Evolutionary conservation across 768 basidiomycete genomes (phyloP).

Genomic region (Lentinula sp.): DNA sequence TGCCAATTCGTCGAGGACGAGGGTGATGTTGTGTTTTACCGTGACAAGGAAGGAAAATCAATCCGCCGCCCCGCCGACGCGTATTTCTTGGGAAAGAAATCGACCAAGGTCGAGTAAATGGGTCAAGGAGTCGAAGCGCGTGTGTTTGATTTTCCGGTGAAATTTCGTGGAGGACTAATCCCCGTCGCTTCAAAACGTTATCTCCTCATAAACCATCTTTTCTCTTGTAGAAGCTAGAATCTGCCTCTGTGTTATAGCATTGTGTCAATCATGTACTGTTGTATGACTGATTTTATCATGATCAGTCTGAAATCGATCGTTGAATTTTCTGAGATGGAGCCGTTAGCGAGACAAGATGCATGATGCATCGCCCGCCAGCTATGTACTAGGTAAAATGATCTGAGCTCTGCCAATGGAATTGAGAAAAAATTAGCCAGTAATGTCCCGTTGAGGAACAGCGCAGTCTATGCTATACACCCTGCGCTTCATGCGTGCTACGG

Average conservation of each 20-base stretch:
- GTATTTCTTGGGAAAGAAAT: slow-evolving; percentile 7
- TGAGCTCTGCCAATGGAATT: too few species aligned
- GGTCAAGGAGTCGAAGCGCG: not conserved
- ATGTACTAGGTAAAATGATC: too few species aligned
- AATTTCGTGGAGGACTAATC: too few species aligned
- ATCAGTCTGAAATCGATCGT: not conserved
- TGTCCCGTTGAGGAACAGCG: too few species aligned
- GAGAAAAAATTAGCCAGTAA: too few species aligned
- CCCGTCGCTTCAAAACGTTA: not conserved
- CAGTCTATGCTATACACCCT: too few species aligned
- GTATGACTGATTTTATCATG: not conserved
- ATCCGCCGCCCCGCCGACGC: slow-evolving; percentile 25
- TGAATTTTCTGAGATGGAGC: not conserved
- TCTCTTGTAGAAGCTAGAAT: not conserved
- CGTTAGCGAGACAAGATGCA: too few species aligned
- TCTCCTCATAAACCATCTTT: not conserved
- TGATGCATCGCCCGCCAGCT: too few species aligned
- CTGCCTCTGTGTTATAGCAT: not conserved
- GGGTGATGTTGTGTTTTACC: slow-evolving; percentile 41
- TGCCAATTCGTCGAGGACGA: slow-evolving; percentile 57
- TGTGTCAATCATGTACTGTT: not conserved
- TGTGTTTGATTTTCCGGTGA: not conserved
- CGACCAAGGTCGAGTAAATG: not conserved
- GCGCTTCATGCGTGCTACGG: too few species aligned
- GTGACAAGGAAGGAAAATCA: slow-evolving; percentile 34